Evolutionary conservation across 1,139 yeast species (phyloP).

Genomic region (Geotrichum candidum): DNA sequence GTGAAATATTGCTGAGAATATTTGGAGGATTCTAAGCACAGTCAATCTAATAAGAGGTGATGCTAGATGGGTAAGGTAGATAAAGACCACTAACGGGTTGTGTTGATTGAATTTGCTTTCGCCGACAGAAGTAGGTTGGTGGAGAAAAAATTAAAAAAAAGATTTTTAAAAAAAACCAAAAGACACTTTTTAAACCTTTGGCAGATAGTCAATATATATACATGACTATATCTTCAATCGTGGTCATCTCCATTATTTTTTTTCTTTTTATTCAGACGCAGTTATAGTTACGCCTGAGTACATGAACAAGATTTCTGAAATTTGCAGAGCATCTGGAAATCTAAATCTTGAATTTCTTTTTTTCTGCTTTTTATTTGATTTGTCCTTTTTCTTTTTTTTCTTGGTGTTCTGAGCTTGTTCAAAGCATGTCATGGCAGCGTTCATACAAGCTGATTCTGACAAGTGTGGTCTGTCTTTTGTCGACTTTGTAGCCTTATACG

Average conservation of each 20-base stretch:
- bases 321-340: background rate
- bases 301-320: background rate
- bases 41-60: too few relatives aligned
- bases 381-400: background rate
- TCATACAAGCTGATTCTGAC: background rate
- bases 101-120: too few relatives aligned
- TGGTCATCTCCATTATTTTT: background rate
- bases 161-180: background rate
- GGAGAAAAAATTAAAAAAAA: too few relatives aligned
- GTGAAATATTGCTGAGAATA: background rate
- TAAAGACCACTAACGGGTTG: too few relatives aligned
- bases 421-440: background rate
- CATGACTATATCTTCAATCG: background rate
- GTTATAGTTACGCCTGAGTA: background rate
- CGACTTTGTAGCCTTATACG: background rate
- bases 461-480: background rate
- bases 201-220: background rate
- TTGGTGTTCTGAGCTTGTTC: background rate
- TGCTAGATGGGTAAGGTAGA: too few relatives aligned
- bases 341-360: too few relatives aligned
- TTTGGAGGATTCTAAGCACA: background rate
- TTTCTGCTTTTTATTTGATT: too few relatives aligned
- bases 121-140: background rate
- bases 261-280: background rate
- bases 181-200: background rate